These are phyloP conservation scores for Cyclostephanos tholiformis DNA, from an alignment of 108 stramenopile genomes.

Conservation along the genomic window DNA sequence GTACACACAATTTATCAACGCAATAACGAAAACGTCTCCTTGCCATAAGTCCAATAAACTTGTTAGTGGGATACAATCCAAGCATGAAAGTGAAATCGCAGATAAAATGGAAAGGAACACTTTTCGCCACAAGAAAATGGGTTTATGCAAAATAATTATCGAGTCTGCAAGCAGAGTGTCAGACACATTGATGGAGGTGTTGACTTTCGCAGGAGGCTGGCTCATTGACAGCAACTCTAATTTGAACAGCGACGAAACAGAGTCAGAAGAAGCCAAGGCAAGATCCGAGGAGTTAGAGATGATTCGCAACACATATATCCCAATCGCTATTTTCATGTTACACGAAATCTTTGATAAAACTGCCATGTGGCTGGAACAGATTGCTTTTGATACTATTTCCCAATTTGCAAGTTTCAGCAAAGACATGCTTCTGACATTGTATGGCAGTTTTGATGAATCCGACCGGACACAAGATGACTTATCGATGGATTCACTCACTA, in stretches of 20 bases:
- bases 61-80: slow-evolving; percentile 10
- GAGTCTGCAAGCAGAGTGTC: slow-evolving; percentile 58
- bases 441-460: slow-evolving; percentile 37
- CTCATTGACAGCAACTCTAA: slow-evolving; percentile 48
- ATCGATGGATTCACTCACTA: slow-evolving; percentile 16
- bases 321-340: slow-evolving; percentile 59
- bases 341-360: slow-evolving; percentile 71
- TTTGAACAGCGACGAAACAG: slow-evolving; percentile 21
- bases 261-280: slow-evolving; percentile 37
- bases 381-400: slow-evolving; percentile 54
- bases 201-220: slow-evolving; percentile 75
- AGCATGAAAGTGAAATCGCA: slow-evolving; percentile 55
- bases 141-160: slow-evolving; percentile 42
- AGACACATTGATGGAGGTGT: slow-evolving; percentile 54
- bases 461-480: slow-evolving; percentile 3
- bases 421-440: slow-evolving; percentile 42
- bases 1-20: slow-evolving; percentile 36
- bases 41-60: slow-evolving; percentile 30
- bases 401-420: slow-evolving; percentile 32
- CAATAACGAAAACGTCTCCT: slow-evolving; percentile 39
- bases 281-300: slow-evolving; percentile 50
- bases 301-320: slow-evolving; percentile 56
- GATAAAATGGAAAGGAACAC: slow-evolving; percentile 48
- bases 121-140: slow-evolving; percentile 46
- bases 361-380: slow-evolving; percentile 67